Evolutionary conservation across 1,284 basidiomycete species (phyloP).

Genomic region (Entoloma clypeatum): DNA sequence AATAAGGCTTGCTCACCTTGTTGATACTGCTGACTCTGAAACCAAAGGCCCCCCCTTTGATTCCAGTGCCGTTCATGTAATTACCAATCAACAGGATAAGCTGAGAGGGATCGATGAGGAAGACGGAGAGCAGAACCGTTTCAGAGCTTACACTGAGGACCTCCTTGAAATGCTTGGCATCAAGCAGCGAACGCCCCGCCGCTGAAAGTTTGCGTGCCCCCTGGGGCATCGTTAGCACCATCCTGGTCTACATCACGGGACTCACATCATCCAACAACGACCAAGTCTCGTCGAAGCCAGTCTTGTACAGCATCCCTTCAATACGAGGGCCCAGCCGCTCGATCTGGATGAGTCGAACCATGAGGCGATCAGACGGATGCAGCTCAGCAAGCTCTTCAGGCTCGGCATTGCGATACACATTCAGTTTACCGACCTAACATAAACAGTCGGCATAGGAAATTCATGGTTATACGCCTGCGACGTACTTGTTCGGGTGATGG

Average conservation of each 20-base stretch:
- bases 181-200: constrained; percentile 72
- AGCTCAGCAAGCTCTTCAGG: constrained; percentile 86
- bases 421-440: constrained; percentile 80
- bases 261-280: constrained; percentile 66
- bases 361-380: constrained; percentile 92
- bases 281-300: constrained; percentile 82
- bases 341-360: constrained; percentile 96
- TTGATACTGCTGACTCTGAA: constrained; percentile 98
- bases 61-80: constrained; percentile 96
- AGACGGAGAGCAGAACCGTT: constrained; percentile 10
- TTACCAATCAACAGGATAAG: constrained; percentile 95
- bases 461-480: constrained; percentile 3
- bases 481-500: constrained; percentile 86
- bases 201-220: constrained; percentile 77
- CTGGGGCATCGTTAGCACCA: constrained; percentile 34
- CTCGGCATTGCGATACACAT: constrained; percentile 84
- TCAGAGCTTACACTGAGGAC: constrained; percentile 64
- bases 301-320: constrained; percentile 91
- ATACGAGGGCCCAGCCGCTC: constrained; percentile 89
- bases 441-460: constrained; percentile 8
- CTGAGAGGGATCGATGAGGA: constrained; percentile 36
- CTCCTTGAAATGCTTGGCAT: constrained; percentile 84
- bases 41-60: constrained; percentile 96
- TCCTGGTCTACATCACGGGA: constrained; percentile 3
- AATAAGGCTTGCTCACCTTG: constrained; percentile 51